Evolutionary conservation across 2,329 filamentous ascomycete species (phyloP).

Genomic region (Gyromitra esculenta): DNA sequence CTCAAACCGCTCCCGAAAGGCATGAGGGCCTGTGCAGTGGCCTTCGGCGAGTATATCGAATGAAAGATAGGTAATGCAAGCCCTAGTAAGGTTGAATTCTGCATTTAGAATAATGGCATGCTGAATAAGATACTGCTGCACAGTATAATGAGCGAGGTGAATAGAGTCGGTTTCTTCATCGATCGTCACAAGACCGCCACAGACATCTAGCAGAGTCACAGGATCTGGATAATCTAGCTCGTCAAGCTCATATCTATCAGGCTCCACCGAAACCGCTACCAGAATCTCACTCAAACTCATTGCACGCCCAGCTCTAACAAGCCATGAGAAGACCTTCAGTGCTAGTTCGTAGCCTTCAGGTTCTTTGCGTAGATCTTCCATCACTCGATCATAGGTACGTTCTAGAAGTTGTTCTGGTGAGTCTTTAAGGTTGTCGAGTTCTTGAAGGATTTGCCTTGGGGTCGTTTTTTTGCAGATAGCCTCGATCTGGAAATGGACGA

Average conservation of each 20-base stretch:
- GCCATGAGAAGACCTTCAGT: conserved; percentile 4
- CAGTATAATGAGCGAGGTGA: conserved; percentile 18
- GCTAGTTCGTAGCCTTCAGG: not conserved
- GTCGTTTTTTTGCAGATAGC: conserved; percentile 2
- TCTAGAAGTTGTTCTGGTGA: conserved; percentile 3
- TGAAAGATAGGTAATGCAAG: conserved; percentile 7
- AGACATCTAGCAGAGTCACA: conserved; percentile 10
- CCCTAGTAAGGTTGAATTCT: not conserved
- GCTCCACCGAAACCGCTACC: conserved; percentile 5
- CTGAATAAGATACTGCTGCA: conserved; percentile 21
- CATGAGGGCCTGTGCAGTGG: not conserved
- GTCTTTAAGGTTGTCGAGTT: not conserved
- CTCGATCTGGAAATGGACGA: conserved; percentile 10
- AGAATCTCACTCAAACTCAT: not conserved
- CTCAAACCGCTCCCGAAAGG: not conserved
- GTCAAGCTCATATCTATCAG: conserved; percentile 2
- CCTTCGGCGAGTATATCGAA: not conserved
- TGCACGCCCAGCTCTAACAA: not conserved
- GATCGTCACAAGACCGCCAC: conserved; percentile 21
- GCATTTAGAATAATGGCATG: not conserved
- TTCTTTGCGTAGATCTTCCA: not conserved
- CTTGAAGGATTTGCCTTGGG: not conserved
- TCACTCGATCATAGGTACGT: conserved; percentile 3
- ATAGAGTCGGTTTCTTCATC: conserved; percentile 8
- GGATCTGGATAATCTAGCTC: not conserved